phyloP scores from a whole-genome alignment of 805 yeast species.

The Spathaspora hagerdaliae region DNA sequence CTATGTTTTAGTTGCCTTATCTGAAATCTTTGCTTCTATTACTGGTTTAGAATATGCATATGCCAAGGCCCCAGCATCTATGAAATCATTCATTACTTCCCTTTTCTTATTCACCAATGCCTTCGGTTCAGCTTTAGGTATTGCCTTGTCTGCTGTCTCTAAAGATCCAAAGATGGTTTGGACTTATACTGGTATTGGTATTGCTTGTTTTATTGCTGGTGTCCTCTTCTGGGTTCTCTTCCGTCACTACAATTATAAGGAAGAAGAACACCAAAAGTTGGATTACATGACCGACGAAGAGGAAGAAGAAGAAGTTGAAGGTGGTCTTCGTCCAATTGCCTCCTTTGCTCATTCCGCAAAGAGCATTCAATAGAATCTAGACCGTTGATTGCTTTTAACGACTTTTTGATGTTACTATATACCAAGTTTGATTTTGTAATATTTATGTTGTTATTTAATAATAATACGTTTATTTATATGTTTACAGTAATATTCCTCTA shows the following conservation, averaged over 20 bases:
- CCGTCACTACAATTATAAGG: constrained; percentile 49
- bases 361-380: constrained; percentile 1
- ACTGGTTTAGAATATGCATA: constrained; percentile 82
- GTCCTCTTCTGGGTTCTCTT: constrained; percentile 55
- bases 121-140: constrained; percentile 71
- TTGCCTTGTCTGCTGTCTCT: constrained; percentile 63
- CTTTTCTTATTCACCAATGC: constrained; percentile 67
- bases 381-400: too few species aligned
- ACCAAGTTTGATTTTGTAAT: too few species aligned
- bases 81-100: constrained; percentile 62
- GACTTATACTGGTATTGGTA: constrained; percentile 62
- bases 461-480: too few species aligned
- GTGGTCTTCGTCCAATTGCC: constrained; percentile 14
- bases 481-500: too few species aligned
- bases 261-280: constrained; percentile 52
- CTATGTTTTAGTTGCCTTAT: constrained; percentile 63
- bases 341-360: constrained; percentile 8
- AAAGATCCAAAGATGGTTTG: constrained; percentile 65
- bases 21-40: constrained; percentile 74
- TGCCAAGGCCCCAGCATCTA: constrained; percentile 68
- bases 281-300: constrained; percentile 22
- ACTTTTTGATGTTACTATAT: too few species aligned
- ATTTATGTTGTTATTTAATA: too few species aligned
- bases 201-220: constrained; percentile 57
- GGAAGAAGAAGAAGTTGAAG: constrained; percentile 8